Evolutionary conservation across 306 rosid genomes (phyloP).

Genomic region (Albizia julibrissin): DNA sequence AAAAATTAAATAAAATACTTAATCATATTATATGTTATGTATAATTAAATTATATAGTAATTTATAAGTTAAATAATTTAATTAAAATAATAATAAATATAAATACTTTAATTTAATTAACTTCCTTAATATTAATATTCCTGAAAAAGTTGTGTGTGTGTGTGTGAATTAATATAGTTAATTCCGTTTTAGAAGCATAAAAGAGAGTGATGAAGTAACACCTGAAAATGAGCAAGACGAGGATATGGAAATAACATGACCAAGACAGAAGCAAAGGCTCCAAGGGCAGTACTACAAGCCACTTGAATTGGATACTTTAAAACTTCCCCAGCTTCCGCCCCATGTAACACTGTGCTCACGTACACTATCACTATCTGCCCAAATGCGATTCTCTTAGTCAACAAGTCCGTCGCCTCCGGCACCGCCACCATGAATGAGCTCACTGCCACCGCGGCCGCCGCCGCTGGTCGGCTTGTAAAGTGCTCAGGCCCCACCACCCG

Average conservation of each 20-base stretch:
- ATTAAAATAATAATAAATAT: too few species aligned
- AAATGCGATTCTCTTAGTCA: constrained; percentile 67
- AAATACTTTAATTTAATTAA: too few species aligned
- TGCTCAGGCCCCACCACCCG: constrained; percentile 53
- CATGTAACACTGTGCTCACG: constrained; percentile 58
- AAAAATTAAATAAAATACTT: too few species aligned
- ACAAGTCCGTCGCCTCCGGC: constrained; percentile 59
- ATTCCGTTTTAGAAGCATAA: neutral
- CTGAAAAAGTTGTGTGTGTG: too few species aligned
- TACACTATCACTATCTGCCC: constrained; percentile 74
- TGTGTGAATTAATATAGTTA: too few species aligned
- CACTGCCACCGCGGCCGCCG: constrained; percentile 53
- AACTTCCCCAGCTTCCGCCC: constrained; percentile 39
- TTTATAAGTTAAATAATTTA: too few species aligned
- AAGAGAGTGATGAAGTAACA: constrained; percentile 11
- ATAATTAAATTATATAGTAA: too few species aligned
- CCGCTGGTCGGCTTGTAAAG: constrained; percentile 22
- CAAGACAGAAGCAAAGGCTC: constrained; percentile 70
- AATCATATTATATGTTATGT: too few species aligned
- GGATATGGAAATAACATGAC: constrained; percentile 75
- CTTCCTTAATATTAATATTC: too few species aligned
- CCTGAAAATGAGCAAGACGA: constrained; percentile 54
- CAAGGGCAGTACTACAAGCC: constrained; percentile 60
- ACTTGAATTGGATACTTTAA: constrained; percentile 54
- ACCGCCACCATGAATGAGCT: constrained; percentile 59